Evolutionary conservation across 805 yeast genomes (phyloP), one percentile per base, ranked within the genome.

Genomic region (Limtongia smithiae): DNA sequence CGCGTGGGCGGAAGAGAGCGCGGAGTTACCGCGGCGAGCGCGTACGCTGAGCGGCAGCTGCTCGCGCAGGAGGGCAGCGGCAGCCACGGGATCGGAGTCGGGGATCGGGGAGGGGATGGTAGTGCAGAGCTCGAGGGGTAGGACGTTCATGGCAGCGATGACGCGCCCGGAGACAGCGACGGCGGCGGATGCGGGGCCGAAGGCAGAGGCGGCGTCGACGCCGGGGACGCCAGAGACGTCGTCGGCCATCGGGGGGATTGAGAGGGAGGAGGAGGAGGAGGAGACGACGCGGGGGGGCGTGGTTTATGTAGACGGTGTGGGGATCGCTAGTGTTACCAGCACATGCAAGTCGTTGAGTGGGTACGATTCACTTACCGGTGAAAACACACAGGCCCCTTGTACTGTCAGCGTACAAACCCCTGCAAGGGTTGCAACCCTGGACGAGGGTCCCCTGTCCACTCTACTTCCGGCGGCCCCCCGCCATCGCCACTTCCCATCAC

Each of bases 1-100:
- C 51, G 77, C 74, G 52, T 85, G 77, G 15, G 94, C 80, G 3
- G 95, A 81, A 61, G 84, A 82, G 32, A 91, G 69, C 0, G 97
- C 94, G 8, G 93, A 81, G 60, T 86, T 85, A 1, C 97, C 97
- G 7, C 93, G 74, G 11, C 75, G 61, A 4, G 25, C 27, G 14
- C 50, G 52, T 18, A 54, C 55, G 31, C 12, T 15, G 37, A 53
- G 46, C 17, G 53, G 51, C 34, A 46, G 37, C 18, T 22, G 24
- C 5, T 37, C 28, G n/a, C n/a, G n/a, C n/a, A n/a, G n/a, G n/a
- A n/a, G n/a, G 15, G 34, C 27, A 22, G 37, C 25, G 11, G 38
- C 6, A 22, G 43, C 12, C 31, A 41, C 17, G 15, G 30, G 36
- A 34, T 18, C 33, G 28, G 31, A 6, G 36, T 37, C 50, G 27